Base-by-base conservation (phyloP, 768 basidiomycete genomes). In the Suillus subaureus region DNA sequence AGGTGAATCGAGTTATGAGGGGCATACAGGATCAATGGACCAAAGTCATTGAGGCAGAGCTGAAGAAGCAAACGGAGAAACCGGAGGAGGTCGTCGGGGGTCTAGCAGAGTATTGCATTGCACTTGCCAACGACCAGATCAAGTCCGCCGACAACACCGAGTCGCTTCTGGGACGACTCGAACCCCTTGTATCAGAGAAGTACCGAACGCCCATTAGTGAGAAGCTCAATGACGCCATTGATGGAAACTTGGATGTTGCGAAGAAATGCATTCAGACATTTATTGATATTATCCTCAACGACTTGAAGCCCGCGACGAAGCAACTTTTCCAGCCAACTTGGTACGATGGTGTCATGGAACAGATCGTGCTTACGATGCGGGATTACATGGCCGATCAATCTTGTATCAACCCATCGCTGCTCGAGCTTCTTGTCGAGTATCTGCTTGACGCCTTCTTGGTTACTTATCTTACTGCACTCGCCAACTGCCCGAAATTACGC, bases 241-340 rank as follows among this genome's bases (percentile, higher is more conserved):
- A 99, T 74, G 97, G 97, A 4, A 99, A 96, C 77, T 86, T 99
- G 68, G 97, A 99, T 77, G 94, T 99, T 45, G 96, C 96, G 61
- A 99, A 99, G 83, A 94, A 93, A 75, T 99, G 96, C 82, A 95
- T 92, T 26, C 93, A 97, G 71, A 91, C 92, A 0, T 86, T 99
- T 64, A 96, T 99, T 72, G 92, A 93, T 70, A 88, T 97, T 71
- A 90, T 99, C 71, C 95, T 97, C 82, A 93, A 97, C 77, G 97
- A 99, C 75, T 80, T 99, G 70, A 93, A 91, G 75, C 88, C 91
- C 0, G 96, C 92, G 12, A 91, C 88, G 18, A 95, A 93, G 75
- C 83, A 82, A 45, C 83, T 99, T 43, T 96, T 99, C 84, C 89
- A 90, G 65, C 81, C 85, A 7, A 70, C 83, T 1, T 99, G 97